A percentile compares a stretch with the other conserved stretches of the same genome.
These are phyloP conservation scores for Clavispora carvajalis DNA, from an alignment of 805 yeast genomes.

Conservation along the genomic window DNA sequence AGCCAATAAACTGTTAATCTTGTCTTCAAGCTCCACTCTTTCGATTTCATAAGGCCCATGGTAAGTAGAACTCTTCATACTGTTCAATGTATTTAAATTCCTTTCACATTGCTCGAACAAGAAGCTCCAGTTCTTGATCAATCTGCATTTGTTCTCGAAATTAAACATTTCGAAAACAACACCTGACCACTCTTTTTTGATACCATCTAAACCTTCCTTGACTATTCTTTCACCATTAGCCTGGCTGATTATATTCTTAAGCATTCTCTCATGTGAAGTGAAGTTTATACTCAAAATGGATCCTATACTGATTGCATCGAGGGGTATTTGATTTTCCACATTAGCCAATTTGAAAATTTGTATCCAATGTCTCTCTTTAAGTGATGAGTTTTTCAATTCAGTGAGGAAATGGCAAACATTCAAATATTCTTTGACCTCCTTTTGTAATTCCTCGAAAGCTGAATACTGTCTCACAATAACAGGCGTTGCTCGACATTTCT, in stretches of 20 bases:
- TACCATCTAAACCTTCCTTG: slow-evolving; percentile 48
- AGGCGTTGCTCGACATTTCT: slow-evolving; percentile 48
- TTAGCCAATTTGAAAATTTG: slow-evolving; percentile 34
- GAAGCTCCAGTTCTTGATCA: slow-evolving; percentile 65
- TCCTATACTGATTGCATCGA: slow-evolving; percentile 40
- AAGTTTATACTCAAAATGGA: slow-evolving; percentile 60
- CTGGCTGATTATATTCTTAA: slow-evolving; percentile 47
- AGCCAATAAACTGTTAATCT: slow-evolving; percentile 44
- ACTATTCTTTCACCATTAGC: slow-evolving; percentile 73
- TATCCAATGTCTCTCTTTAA: slow-evolving; percentile 68
- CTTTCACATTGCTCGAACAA: slow-evolving; percentile 55
- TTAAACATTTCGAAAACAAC: slow-evolving; percentile 48
- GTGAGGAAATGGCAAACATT: slow-evolving; percentile 34
- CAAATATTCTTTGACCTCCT: slow-evolving; percentile 35
- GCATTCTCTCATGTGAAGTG: slow-evolving; percentile 33
- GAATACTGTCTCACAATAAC: slow-evolving; percentile 57
- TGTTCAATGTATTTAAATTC: slow-evolving; percentile 54
- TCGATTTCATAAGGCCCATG: slow-evolving; percentile 57
- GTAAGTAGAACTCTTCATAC: slow-evolving; percentile 69
- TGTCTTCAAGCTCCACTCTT: slow-evolving; percentile 49
- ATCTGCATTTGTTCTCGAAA: slow-evolving; percentile 45
- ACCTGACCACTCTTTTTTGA: slow-evolving; percentile 53
- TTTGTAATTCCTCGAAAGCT: slow-evolving; percentile 60
- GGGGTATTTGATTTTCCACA: slow-evolving; percentile 10
- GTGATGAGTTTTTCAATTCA: slow-evolving; percentile 49